Conservation (phyloP, 2,329 filamentous ascomycete genomes). For the Colletotrichum plurivorum region DNA sequence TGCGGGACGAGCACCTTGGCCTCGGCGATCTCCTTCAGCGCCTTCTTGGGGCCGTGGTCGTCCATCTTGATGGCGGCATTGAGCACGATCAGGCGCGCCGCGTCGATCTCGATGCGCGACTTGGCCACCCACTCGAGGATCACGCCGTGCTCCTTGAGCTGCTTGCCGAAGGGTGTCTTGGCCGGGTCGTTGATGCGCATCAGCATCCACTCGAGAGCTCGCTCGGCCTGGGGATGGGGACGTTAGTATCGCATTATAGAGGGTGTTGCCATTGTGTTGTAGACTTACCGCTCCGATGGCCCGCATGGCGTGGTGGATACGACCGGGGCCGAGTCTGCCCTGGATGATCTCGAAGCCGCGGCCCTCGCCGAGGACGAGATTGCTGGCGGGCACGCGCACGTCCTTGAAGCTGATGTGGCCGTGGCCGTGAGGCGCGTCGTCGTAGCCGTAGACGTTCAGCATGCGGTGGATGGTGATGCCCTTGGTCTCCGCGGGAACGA, state of each 20-base stretch:
- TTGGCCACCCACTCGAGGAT: slow-evolving; percentile 96
- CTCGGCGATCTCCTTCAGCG: slow-evolving; percentile 93
- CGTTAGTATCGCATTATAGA: slow-evolving; percentile 9
- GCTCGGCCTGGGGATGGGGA: slow-evolving; percentile 74
- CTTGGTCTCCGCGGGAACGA: slow-evolving; percentile 85
- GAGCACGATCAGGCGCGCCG: slow-evolving; percentile 88
- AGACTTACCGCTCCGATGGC: slow-evolving; percentile 82
- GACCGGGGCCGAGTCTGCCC: slow-evolving; percentile 92
- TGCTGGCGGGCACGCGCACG: slow-evolving; percentile 86
- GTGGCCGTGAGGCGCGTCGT: slow-evolving; percentile 98
- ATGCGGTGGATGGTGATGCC: slow-evolving; percentile 96
- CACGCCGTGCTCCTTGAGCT: slow-evolving; percentile 89
- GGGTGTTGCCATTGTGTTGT: neutral
- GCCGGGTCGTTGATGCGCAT: slow-evolving; percentile 91
- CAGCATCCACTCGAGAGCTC: slow-evolving; percentile 94
- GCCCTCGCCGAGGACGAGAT: slow-evolving; percentile 93
- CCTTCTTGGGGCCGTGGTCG: slow-evolving; percentile 86
- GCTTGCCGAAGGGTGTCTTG: slow-evolving; percentile 93
- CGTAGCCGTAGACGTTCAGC: slow-evolving; percentile 94
- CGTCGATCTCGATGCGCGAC: slow-evolving; percentile 93
- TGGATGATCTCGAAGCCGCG: slow-evolving; percentile 99
- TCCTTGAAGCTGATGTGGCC: slow-evolving; percentile 92
- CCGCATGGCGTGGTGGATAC: slow-evolving; percentile 98
- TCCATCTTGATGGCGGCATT: slow-evolving; percentile 98
- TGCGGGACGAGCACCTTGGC: slow-evolving; percentile 93